A percentile compares a stretch with the other conserved stretches of the same genome.
Evolutionary conservation across 2,329 filamentous ascomycete genomes (phyloP).

Genomic region (Aspergillus fumigatus): DNA sequence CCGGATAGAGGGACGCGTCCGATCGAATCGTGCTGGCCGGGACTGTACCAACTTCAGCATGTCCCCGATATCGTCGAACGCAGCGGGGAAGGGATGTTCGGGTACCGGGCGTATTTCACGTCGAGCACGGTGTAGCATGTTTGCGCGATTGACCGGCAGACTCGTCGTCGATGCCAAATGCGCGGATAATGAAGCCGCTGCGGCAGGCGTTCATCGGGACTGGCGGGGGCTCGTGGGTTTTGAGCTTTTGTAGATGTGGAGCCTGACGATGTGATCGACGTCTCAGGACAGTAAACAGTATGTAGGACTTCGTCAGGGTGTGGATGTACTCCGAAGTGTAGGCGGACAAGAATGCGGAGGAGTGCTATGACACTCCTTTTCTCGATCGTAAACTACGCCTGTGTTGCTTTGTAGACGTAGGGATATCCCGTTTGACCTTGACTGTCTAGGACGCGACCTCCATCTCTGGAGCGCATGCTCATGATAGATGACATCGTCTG

Average conservation of each 20-base stretch:
- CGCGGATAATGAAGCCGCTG: constrained; percentile 26
- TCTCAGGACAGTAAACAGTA: constrained; percentile 24
- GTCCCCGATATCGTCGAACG: constrained; percentile 35
- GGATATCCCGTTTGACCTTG: no score
- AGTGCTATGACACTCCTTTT: not conserved
- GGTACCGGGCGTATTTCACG: constrained; percentile 36
- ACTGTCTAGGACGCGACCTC: no score
- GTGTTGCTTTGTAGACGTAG: not conserved
- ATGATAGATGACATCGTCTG: no score
- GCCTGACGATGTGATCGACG: constrained; percentile 18
- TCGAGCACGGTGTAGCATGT: constrained; percentile 32
- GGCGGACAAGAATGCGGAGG: not conserved
- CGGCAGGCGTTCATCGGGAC: constrained; percentile 29
- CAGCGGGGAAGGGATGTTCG: constrained; percentile 36
- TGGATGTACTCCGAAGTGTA: not conserved
- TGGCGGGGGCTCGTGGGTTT: constrained; percentile 8
- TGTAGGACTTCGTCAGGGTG: constrained; percentile 18
- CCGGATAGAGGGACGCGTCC: constrained; percentile 27
- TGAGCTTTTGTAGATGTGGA: constrained; percentile 21
- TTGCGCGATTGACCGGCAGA: constrained; percentile 21
- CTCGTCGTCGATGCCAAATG: constrained; percentile 24
- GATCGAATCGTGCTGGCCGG: constrained; percentile 29
- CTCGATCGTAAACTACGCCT: not conserved
- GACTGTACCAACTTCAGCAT: constrained; percentile 27
- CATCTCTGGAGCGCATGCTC: not conserved